Evolutionary conservation across 2,329 filamentous ascomycete species (phyloP).

Genomic region (Phaeophleospora eucalypticola): DNA sequence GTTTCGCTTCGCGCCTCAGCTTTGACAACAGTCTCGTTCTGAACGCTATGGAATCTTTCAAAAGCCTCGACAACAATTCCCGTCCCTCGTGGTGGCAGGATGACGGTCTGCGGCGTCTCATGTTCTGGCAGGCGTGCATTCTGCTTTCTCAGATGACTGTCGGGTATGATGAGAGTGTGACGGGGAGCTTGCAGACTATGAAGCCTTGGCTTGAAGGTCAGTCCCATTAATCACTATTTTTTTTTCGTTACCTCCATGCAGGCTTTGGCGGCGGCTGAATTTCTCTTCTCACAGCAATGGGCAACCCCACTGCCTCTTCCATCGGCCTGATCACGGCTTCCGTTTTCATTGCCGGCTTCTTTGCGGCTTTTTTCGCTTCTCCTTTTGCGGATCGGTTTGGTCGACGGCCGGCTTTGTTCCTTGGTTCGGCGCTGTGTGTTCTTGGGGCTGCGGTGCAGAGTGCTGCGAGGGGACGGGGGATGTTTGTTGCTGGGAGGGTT

Average conservation of each 20-base stretch:
- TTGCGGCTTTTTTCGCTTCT: slow-evolving; percentile 6
- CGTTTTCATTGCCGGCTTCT: slow-evolving; percentile 9
- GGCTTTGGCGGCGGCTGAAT: neutral
- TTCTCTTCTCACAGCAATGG: slow-evolving; percentile 3
- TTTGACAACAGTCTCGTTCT: too few species aligned
- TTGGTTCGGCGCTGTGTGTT: slow-evolving; percentile 3
- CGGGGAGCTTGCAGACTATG: slow-evolving; percentile 10
- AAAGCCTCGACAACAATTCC: slow-evolving; percentile 18
- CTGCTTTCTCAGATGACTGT: slow-evolving; percentile 8
- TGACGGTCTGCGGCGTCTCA: slow-evolving; percentile 14
- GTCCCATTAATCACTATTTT: neutral
- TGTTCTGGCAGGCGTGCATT: slow-evolving; percentile 3
- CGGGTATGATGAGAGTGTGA: slow-evolving; percentile 9
- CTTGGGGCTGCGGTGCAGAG: slow-evolving; percentile 3
- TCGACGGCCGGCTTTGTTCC: neutral
- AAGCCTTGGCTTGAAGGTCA: slow-evolving; percentile 7
- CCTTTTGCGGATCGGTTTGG: slow-evolving; percentile 6
- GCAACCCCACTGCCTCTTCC: slow-evolving; percentile 2
- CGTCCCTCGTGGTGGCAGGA: slow-evolving; percentile 21
- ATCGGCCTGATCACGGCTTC: slow-evolving; percentile 9
- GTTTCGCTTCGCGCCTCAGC: too few species aligned
- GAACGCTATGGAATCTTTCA: too few species aligned
- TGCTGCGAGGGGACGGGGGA: slow-evolving; percentile 1
- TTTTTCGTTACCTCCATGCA: too few species aligned
- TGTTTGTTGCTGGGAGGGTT: slow-evolving; percentile 7